Evolutionary conservation across 1,284 basidiomycete species (phyloP).

Genomic region (Heterobasidion irregulare): DNA sequence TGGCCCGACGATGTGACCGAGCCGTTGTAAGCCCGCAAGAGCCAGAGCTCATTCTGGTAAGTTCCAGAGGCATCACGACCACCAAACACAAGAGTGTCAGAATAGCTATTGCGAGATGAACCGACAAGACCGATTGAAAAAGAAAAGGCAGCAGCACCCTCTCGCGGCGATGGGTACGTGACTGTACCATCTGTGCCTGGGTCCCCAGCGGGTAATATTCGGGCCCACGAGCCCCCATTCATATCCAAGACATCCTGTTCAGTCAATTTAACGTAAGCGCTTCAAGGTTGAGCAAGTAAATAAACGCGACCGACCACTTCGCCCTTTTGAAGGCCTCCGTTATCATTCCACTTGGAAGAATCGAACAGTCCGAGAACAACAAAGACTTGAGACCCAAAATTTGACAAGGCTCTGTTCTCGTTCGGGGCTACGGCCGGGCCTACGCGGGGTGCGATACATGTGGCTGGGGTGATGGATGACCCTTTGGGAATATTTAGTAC

Average conservation of each 20-base stretch:
- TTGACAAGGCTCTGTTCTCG: constrained; percentile 42
- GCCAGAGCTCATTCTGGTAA: constrained; percentile 68
- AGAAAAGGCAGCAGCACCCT: constrained; percentile 62
- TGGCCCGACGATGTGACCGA: constrained; percentile 42
- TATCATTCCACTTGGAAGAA: constrained; percentile 56
- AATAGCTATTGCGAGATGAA: constrained; percentile 31
- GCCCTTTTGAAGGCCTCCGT: constrained; percentile 44
- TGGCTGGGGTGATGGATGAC: constrained; percentile 27
- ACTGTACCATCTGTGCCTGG: constrained; percentile 36
- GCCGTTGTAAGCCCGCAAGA: constrained; percentile 62
- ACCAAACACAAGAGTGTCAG: constrained; percentile 75
- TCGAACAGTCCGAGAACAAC: constrained; percentile 62
- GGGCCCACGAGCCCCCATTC: constrained; percentile 59
- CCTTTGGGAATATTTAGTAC: constrained; percentile 37
- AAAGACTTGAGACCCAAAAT: constrained; percentile 57
- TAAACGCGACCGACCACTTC: constrained; percentile 52
- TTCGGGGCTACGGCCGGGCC: constrained; percentile 56
- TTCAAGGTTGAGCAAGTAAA: neutral
- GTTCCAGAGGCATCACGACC: constrained; percentile 58
- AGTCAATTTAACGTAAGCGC: constrained; percentile 5
- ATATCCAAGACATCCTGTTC: constrained; percentile 53
- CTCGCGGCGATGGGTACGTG: constrained; percentile 52
- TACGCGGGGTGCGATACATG: constrained; percentile 66
- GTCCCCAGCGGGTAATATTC: constrained; percentile 67
- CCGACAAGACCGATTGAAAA: constrained; percentile 49